Conservation (phyloP, 768 basidiomycete genomes). For the Amanita exitialis region DNA sequence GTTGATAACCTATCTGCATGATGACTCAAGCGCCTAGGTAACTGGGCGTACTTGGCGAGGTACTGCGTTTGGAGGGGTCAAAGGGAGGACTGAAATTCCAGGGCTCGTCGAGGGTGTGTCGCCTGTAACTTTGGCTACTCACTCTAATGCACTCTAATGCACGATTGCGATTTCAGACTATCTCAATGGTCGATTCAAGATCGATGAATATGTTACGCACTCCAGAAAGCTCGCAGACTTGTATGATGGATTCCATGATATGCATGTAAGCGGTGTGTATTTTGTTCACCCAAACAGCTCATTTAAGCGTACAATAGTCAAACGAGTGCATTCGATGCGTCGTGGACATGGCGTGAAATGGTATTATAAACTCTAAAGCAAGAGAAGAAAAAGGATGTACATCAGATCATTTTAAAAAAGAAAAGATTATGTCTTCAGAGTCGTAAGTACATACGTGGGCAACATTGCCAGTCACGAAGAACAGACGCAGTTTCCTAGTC, state of each 20-base stretch:
- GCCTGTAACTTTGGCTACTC: neutral
- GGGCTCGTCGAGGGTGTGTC: conserved; percentile 78
- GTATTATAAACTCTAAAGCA: conserved; percentile 1
- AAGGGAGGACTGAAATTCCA: conserved; percentile 92
- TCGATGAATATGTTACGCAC: conserved; percentile 97
- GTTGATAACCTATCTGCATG: conserved; percentile 14
- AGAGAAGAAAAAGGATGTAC: neutral
- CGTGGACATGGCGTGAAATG: conserved; percentile 67
- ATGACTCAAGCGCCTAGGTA: conserved; percentile 35
- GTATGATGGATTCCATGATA: conserved; percentile 86
- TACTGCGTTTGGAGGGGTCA: conserved; percentile 93
- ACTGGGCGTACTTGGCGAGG: conserved; percentile 95
- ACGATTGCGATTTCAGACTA: conserved; percentile 48
- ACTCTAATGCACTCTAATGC: neutral
- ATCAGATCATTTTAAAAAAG: neutral
- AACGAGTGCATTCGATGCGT: conserved; percentile 94
- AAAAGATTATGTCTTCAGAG: neutral
- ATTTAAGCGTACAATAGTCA: neutral
- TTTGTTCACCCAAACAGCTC: neutral
- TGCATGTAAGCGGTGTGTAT: conserved; percentile 67
- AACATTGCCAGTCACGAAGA: neutral
- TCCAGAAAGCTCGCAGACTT: conserved; percentile 62
- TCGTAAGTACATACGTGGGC: neutral
- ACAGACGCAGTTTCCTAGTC: neutral
- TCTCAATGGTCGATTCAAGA: conserved; percentile 68